These are phyloP conservation scores for Hippophae tibetana DNA, from an alignment of 306 rosid genomes.

Conservation along the genomic window DNA sequence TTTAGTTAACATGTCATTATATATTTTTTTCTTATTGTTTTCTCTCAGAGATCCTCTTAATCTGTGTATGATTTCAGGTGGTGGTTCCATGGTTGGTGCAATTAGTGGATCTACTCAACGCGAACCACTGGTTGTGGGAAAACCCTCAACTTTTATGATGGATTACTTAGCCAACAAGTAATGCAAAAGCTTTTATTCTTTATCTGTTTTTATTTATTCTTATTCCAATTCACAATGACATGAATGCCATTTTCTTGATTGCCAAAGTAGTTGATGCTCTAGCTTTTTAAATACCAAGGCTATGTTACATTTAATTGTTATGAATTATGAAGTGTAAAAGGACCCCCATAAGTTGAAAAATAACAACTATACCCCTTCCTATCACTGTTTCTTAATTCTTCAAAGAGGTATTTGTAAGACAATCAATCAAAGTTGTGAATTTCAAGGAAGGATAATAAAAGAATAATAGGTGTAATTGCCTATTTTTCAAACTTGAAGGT, in stretches of 20 bases:
- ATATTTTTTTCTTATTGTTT: background rate
- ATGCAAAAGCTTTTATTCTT: conserved; percentile 12
- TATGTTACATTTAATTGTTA: too few species aligned
- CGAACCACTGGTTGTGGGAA: conserved; percentile 91
- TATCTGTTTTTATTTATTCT: conserved; percentile 1
- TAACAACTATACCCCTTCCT: too few species aligned
- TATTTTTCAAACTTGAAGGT: too few species aligned
- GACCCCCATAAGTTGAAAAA: too few species aligned
- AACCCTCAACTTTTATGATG: conserved; percentile 99
- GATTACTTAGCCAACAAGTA: conserved; percentile 82
- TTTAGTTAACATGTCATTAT: too few species aligned
- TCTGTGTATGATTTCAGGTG: conserved; percentile 51
- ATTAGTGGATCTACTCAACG: conserved; percentile 81
- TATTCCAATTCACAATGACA: background rate
- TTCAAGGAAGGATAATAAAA: too few species aligned
- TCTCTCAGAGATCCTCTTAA: conserved; percentile 1
- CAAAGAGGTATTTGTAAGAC: too few species aligned
- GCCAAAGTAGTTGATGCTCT: background rate
- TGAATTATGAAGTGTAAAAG: too few species aligned
- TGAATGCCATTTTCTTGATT: background rate
- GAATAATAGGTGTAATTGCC: too few species aligned
- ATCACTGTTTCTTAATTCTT: too few species aligned
- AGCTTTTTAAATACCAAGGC: too few species aligned
- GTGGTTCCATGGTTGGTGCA: conserved; percentile 98
- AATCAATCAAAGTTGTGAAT: too few species aligned